Percentiles rank a stretch among this genome's conserved stretches.
phyloP scores from a whole-genome alignment of 2,329 filamentous ascomycete species.

The Xylaria sp. region DNA sequence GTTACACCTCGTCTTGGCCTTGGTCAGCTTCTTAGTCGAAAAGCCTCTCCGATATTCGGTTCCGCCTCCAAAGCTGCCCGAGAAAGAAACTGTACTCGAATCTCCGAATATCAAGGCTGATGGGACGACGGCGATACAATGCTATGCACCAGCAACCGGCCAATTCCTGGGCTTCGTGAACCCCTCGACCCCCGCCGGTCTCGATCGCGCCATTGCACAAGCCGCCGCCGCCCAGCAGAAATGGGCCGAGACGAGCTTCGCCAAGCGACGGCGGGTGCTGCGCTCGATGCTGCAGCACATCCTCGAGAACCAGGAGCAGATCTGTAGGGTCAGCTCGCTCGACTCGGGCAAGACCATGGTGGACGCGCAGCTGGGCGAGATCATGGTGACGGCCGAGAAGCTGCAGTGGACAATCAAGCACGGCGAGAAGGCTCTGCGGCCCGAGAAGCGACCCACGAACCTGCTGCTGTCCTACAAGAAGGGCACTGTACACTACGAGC shows the following conservation, averaged over 20 bases:
- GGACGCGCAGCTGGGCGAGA: slow-evolving; percentile 93
- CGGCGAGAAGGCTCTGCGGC: slow-evolving; percentile 81
- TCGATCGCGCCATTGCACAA: slow-evolving; percentile 80
- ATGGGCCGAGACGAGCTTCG: slow-evolving; percentile 84
- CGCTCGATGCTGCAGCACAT: slow-evolving; percentile 83
- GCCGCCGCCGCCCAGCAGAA: slow-evolving; percentile 77
- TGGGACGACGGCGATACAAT: slow-evolving; percentile 77
- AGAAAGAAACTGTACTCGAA: slow-evolving; percentile 67
- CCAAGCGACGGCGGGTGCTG: slow-evolving; percentile 80
- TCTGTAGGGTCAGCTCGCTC: slow-evolving; percentile 84
- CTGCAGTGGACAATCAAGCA: slow-evolving; percentile 93
- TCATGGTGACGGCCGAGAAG: slow-evolving; percentile 93
- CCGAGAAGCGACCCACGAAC: slow-evolving; percentile 83
- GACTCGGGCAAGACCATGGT: slow-evolving; percentile 97
- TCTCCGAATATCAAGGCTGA: slow-evolving; percentile 71
- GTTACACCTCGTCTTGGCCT: slow-evolving; percentile 40
- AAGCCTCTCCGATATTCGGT: slow-evolving; percentile 68
- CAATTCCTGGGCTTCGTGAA: slow-evolving; percentile 81
- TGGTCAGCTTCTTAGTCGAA: slow-evolving; percentile 45
- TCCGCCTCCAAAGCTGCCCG: slow-evolving; percentile 68
- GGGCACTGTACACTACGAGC: slow-evolving; percentile 90
- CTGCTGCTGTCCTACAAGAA: slow-evolving; percentile 95
- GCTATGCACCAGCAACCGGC: slow-evolving; percentile 90
- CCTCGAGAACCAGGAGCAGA: slow-evolving; percentile 87
- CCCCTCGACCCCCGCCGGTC: slow-evolving; percentile 77